Conservation (phyloP, 2,329 filamentous ascomycete species). For the Aspergillus sp. region DNA sequence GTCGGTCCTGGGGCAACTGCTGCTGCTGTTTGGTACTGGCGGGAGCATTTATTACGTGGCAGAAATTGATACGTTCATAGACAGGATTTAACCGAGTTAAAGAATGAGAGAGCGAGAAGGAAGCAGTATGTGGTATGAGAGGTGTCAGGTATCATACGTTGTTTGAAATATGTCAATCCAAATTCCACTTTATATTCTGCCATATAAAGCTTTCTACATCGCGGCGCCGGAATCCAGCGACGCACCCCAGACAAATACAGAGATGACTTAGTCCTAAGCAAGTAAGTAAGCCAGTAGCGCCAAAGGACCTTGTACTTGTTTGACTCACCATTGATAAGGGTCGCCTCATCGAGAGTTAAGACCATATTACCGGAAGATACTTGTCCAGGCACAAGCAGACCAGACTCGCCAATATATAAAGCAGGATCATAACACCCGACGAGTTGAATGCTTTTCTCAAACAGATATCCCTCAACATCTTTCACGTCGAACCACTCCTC, state of each 20-base stretch:
- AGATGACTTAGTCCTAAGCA: constrained; percentile 5
- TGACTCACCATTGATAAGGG: neutral
- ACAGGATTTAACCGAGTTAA: no score
- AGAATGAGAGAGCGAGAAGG: constrained; percentile 4
- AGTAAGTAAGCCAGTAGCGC: neutral
- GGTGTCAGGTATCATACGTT: neutral
- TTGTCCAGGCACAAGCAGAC: neutral
- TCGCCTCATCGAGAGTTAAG: neutral
- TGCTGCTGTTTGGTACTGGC: constrained; percentile 17
- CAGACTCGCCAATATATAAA: neutral
- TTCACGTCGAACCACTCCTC: constrained; percentile 16
- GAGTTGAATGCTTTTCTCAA: constrained; percentile 4
- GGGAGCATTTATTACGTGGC: constrained; percentile 6
- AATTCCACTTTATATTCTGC: constrained; percentile 1
- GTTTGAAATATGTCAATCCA: neutral
- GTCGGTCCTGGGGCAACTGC: constrained; percentile 16
- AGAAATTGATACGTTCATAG: no score
- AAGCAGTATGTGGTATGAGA: neutral
- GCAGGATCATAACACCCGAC: neutral
- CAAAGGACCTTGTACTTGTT: no score
- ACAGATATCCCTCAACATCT: constrained; percentile 14
- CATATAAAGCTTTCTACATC: constrained; percentile 10
- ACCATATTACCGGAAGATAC: neutral
- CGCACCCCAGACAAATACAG: constrained; percentile 10
- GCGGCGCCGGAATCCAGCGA: constrained; percentile 9